Conservation (phyloP, 2,329 filamentous ascomycete species). For the Rosellinia necatrix region DNA sequence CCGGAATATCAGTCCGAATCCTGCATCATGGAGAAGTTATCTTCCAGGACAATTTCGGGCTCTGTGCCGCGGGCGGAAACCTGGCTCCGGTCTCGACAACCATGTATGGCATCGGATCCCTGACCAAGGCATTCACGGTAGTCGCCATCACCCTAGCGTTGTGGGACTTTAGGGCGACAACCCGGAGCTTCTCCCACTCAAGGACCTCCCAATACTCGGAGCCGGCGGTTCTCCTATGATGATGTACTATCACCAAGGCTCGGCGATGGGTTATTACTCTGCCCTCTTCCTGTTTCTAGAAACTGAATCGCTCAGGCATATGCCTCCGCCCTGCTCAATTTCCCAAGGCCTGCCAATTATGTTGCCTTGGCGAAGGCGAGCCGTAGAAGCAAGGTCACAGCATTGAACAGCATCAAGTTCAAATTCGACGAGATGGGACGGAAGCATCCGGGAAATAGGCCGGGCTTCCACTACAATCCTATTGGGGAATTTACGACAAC, state of each 20-base stretch:
- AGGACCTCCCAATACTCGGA: neutral
- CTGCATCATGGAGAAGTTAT: neutral
- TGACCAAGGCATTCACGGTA: neutral
- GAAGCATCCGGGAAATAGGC: neutral
- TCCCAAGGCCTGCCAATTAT: neutral
- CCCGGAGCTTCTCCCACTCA: neutral
- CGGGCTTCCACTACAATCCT: neutral
- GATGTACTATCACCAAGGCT: neutral
- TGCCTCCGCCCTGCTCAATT: neutral
- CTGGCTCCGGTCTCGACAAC: neutral
- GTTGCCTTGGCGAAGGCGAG: neutral
- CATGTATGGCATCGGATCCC: neutral
- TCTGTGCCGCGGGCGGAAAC: neutral
- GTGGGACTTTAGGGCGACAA: neutral
- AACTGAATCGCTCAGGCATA: neutral
- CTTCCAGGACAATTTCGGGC: neutral
- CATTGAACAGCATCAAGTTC: neutral
- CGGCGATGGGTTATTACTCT: neutral
- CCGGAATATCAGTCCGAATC: neutral
- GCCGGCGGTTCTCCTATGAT: neutral
- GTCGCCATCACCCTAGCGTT: neutral
- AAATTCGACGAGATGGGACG: neutral
- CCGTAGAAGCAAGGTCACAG: neutral
- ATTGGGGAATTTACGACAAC: neutral
- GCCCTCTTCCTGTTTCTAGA: neutral